These are phyloP conservation scores for Fraxinus nigra DNA, from an alignment of 305 asterid genomes.

Conservation along the genomic window DNA sequence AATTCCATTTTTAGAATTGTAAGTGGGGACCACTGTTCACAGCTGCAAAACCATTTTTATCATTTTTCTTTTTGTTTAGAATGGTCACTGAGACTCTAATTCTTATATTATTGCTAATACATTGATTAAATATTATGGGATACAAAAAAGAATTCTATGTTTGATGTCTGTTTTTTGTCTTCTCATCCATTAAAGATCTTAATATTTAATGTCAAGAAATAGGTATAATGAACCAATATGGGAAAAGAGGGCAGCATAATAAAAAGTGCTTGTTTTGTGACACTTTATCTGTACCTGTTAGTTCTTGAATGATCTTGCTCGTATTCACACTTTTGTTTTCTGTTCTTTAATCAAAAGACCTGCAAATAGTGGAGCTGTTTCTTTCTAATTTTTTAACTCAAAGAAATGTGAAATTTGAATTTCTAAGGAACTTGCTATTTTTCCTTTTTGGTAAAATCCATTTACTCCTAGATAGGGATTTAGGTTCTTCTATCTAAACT, in stretches of 20 bases:
- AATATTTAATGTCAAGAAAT: not conserved
- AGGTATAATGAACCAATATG: not conserved
- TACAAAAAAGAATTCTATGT: not conserved
- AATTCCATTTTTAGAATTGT: slow-evolving; percentile 9
- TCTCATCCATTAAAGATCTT: not conserved
- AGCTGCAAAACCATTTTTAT: not conserved
- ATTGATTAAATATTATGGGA: not conserved
- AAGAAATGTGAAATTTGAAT: not conserved
- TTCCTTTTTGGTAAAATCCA: not conserved
- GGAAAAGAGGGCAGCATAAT: not conserved
- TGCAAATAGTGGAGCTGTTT: not conserved
- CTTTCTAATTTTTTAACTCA: not conserved
- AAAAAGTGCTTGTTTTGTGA: not conserved
- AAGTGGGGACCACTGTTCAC: not conserved
- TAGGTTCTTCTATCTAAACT: not conserved
- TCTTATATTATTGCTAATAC: not conserved
- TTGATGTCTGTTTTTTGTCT: not conserved
- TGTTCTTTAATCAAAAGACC: not conserved
- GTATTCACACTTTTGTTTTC: not conserved
- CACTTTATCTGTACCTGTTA: not conserved
- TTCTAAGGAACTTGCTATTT: not conserved
- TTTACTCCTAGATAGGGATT: not conserved
- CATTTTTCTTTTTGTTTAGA: not conserved
- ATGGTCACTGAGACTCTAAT: not conserved
- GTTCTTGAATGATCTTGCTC: not conserved